phyloP scores from a whole-genome alignment of 73 alveolate species.

The Stentor coeruleus region DNA sequence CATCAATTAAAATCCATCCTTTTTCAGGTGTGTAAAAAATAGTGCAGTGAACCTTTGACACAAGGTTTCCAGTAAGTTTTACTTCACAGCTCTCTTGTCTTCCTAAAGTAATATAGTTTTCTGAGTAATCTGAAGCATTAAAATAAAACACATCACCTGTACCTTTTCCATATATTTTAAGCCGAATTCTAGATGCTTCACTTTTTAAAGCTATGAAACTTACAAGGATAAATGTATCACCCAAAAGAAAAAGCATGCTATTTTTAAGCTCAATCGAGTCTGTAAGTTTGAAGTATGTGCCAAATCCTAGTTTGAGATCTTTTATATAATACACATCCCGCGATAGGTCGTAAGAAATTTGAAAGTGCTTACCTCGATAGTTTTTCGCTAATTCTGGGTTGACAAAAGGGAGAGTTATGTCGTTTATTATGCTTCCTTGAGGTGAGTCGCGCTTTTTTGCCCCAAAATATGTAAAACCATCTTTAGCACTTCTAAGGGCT shows the following conservation, averaged over 20 bases:
- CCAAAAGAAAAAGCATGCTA: slow-evolving; percentile 22
- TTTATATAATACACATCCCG: slow-evolving; percentile 32
- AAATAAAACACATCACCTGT: slow-evolving; percentile 40
- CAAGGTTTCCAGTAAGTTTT: slow-evolving; percentile 56
- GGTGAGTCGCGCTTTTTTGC: slow-evolving; percentile 40
- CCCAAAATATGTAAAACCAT: slow-evolving; percentile 60
- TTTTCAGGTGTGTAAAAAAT: slow-evolving; percentile 50
- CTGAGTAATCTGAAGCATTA: slow-evolving; percentile 26
- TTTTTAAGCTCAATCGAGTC: slow-evolving; percentile 23
- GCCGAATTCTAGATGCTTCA: not conserved
- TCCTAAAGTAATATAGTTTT: slow-evolving; percentile 36
- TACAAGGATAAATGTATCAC: slow-evolving; percentile 29
- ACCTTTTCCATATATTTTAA: not conserved
- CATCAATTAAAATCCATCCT: slow-evolving; percentile 61
- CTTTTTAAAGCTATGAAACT: not conserved
- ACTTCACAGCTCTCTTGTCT: slow-evolving; percentile 68
- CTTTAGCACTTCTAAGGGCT: slow-evolving; percentile 38
- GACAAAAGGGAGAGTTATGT: slow-evolving; percentile 49
- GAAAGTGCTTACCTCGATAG: slow-evolving; percentile 63
- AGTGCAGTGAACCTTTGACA: slow-evolving; percentile 61
- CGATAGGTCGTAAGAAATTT: slow-evolving; percentile 40
- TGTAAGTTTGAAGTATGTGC: slow-evolving; percentile 26
- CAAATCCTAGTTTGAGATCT: slow-evolving; percentile 34
- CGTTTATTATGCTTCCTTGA: slow-evolving; percentile 39
- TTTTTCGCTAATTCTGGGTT: slow-evolving; percentile 45